These are phyloP conservation scores for Thalia dealbata DNA, from an alignment of 176 grass and related monocot genomes.

Conservation along the genomic window DNA sequence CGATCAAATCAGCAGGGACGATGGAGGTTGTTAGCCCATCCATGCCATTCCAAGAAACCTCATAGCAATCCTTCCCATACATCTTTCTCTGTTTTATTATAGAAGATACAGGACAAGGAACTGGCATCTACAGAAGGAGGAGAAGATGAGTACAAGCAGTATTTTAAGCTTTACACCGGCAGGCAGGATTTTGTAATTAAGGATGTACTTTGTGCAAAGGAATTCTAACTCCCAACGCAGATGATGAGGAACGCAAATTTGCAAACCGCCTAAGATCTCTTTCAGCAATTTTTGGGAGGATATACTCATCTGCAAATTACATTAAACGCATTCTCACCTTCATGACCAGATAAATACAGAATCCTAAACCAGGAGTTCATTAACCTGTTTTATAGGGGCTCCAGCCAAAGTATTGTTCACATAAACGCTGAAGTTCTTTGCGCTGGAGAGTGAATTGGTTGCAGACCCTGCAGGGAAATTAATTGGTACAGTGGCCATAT, in stretches of 20 bases:
- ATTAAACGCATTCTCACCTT: background rate
- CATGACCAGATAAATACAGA: background rate
- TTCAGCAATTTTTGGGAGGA: slow-evolving; percentile 89
- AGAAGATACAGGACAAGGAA: slow-evolving; percentile 61
- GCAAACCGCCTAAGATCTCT: slow-evolving; percentile 85
- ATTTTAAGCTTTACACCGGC: background rate
- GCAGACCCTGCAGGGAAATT: slow-evolving; percentile 39
- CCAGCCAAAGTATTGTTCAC: slow-evolving; percentile 70
- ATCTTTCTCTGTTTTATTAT: slow-evolving; percentile 71
- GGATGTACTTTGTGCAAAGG: slow-evolving; percentile 32
- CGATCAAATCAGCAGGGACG: slow-evolving; percentile 59
- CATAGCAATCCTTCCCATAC: slow-evolving; percentile 60
- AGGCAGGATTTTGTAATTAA: slow-evolving; percentile 4
- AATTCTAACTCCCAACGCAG: slow-evolving; percentile 36
- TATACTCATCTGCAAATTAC: slow-evolving; percentile 64
- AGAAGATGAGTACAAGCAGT: background rate
- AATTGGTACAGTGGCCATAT: background rate
- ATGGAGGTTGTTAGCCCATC: slow-evolving; percentile 52
- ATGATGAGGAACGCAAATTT: slow-evolving; percentile 49
- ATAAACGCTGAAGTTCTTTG: slow-evolving; percentile 60
- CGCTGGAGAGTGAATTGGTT: slow-evolving; percentile 40
- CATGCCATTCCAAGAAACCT: slow-evolving; percentile 69
- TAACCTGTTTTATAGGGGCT: slow-evolving; percentile 67
- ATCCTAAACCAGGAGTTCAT: background rate
- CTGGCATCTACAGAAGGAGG: slow-evolving; percentile 46